A percentile compares a stretch with the other conserved stretches of the same genome.
phyloP scores from a whole-genome alignment of 164 flowering plant genomes.

The Nymphaea thermarum region DNA sequence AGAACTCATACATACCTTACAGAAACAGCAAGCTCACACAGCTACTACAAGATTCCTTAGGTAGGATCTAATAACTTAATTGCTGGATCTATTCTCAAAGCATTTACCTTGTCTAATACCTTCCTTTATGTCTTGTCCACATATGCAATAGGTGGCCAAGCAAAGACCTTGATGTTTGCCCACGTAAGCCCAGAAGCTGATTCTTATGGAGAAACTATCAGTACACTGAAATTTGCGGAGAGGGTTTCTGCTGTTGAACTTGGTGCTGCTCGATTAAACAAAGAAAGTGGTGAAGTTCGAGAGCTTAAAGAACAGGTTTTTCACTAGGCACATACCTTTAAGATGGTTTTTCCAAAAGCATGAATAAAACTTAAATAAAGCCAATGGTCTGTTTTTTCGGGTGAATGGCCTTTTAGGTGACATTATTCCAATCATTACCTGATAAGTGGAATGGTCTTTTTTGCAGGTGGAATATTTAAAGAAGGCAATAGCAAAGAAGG shows the following conservation, averaged over 20 bases:
- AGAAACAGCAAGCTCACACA: conserved; percentile 93
- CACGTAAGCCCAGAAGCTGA: conserved; percentile 86
- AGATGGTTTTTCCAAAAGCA: not conserved
- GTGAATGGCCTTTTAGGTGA: not conserved
- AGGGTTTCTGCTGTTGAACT: conserved; percentile 79
- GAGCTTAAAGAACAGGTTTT: conserved; percentile 76
- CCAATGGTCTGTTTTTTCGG: no score
- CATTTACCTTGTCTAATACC: not conserved
- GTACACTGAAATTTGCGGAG: conserved; percentile 80
- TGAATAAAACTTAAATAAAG: no score
- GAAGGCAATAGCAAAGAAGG: conserved; percentile 53
- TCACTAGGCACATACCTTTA: not conserved
- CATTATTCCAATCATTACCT: not conserved
- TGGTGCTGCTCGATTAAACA: conserved; percentile 72
- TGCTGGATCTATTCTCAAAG: not conserved
- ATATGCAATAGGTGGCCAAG: conserved; percentile 54
- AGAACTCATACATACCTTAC: conserved; percentile 73
- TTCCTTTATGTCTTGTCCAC: conserved; percentile 5
- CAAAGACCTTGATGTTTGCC: conserved; percentile 86
- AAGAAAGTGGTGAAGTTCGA: conserved; percentile 59
- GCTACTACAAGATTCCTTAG: conserved; percentile 77
- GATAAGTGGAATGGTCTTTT: not conserved
- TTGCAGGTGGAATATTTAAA: conserved; percentile 70
- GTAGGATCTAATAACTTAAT: conserved; percentile 14
- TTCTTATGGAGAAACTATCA: conserved; percentile 59